Evolutionary conservation across 129 eudicot species (phyloP), one percentile per base, ranked within the genome.

Genomic region (Lactuca saligna): DNA sequence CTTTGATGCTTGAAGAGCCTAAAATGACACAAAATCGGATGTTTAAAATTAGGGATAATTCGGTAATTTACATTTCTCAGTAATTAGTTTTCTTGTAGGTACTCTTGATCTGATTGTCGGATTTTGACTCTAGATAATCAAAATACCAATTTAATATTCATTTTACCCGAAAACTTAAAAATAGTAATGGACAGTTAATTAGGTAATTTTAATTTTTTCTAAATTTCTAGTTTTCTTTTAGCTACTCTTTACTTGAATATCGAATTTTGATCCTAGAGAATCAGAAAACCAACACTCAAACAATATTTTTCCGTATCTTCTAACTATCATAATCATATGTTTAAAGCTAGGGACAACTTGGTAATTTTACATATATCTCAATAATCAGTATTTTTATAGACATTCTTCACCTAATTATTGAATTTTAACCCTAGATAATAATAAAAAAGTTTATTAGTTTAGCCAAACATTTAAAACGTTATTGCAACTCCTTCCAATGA

Each of bases 1-100:
- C 85, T 82, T 85, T 82, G 69, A 94, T 89, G 78, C 84, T 87
- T 13, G 96, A 79, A 17, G 99, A 87, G 70, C 98, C 98, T 91
- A 79, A 75, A 79, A 72, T 14, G 7, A 25, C 56, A 61, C 32
- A 42, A 58, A 31, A 37, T 3, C 2, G 50, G 32, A 16, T 17
- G 57, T 20, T 9, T 25, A 17, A 71, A 14, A n/a, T 20, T 10
- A 0, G n/a, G 51, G 15, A 4, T n/a, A 46, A 46, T n/a, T 46
- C 12, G 51, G 51, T 46, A 11, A 46, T 12, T 46, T 46, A 12
- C 51, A 46, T 46, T 46, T 46, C 51, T 46, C 4, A 4, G 12
- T 3, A 11, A 46, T 46, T n/a, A 46, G n/a, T 46, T 46, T 2
- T 46, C 12, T 46, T 46, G 51, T 46, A 46, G 0, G 15, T 42